phyloP scores from a whole-genome alignment of 2,329 filamentous ascomycete species.

The Acephala macrosclerotiorum region DNA sequence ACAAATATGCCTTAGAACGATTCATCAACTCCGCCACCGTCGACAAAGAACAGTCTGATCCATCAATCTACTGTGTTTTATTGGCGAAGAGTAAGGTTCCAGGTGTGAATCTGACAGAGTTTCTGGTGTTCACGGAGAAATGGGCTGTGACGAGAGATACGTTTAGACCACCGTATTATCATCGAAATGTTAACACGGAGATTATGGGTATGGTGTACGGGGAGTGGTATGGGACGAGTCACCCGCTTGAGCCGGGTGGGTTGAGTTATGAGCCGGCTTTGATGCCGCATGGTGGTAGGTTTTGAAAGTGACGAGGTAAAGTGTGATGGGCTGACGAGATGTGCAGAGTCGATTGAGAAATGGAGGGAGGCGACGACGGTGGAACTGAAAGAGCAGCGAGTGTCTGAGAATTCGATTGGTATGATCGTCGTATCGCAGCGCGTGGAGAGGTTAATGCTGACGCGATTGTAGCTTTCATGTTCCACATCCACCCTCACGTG shows the following conservation, averaged over 20 bases:
- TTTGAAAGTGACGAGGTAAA: background rate
- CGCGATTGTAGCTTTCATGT: constrained; percentile 17
- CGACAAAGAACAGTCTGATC: constrained; percentile 70
- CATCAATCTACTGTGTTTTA: constrained; percentile 69
- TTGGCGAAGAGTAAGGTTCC: constrained; percentile 62
- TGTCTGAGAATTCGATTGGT: constrained; percentile 18
- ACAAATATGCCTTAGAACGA: constrained; percentile 68
- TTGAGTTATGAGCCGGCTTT: constrained; percentile 48
- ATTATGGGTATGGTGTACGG: constrained; percentile 53
- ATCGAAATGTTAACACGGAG: constrained; percentile 57
- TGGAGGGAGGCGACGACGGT: constrained; percentile 55
- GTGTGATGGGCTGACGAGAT: background rate
- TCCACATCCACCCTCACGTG: constrained; percentile 18
- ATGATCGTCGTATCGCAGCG: background rate
- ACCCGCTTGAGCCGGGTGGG: constrained; percentile 63
- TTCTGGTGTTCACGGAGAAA: constrained; percentile 70
- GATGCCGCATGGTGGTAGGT: constrained; percentile 54
- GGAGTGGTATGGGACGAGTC: constrained; percentile 55
- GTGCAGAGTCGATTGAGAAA: constrained; percentile 47
- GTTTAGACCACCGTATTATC: constrained; percentile 65
- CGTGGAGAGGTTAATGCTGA: background rate
- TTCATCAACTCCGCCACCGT: constrained; percentile 66
- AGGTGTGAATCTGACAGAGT: constrained; percentile 66
- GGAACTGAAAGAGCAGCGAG: constrained; percentile 38
- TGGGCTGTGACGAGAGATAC: constrained; percentile 68